These are phyloP conservation scores for Botrytis deweyae DNA, from an alignment of 2,329 filamentous ascomycete genomes.

Conservation along the genomic window DNA sequence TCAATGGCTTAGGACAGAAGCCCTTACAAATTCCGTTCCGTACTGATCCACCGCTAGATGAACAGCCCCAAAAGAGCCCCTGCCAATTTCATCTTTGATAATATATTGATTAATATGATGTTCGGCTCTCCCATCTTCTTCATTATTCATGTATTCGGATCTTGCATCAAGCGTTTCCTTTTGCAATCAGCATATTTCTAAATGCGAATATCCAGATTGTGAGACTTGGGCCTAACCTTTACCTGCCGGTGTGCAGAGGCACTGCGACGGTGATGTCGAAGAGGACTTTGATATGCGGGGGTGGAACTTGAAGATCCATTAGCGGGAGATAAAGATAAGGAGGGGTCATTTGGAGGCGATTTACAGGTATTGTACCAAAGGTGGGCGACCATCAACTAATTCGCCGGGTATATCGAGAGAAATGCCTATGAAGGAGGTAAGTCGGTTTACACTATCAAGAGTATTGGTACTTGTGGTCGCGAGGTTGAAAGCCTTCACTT, in stretches of 20 bases:
- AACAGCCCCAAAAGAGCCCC: slow-evolving; percentile 92
- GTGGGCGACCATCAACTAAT: slow-evolving; percentile 42
- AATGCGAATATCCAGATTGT: not conserved
- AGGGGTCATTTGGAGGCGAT: slow-evolving; percentile 17
- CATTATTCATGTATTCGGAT: slow-evolving; percentile 82
- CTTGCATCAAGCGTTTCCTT: slow-evolving; percentile 86
- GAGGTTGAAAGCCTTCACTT: slow-evolving; percentile 37
- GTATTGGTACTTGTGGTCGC: not conserved
- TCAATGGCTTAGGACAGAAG: not conserved
- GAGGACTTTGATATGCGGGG: slow-evolving; percentile 52
- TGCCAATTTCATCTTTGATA: slow-evolving; percentile 93
- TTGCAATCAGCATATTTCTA: slow-evolving; percentile 6
- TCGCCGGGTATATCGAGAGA: slow-evolving; percentile 46
- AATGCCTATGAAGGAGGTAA: slow-evolving; percentile 29
- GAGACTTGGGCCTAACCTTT: slow-evolving; percentile 42
- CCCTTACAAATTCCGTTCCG: slow-evolving; percentile 84
- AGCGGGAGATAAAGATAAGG: slow-evolving; percentile 20
- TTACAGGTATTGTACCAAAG: slow-evolving; percentile 39
- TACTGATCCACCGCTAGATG: slow-evolving; percentile 88
- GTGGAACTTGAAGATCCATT: slow-evolving; percentile 47
- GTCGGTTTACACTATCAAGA: not conserved
- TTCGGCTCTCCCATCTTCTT: slow-evolving; percentile 75
- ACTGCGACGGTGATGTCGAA: slow-evolving; percentile 62
- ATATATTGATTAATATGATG: slow-evolving; percentile 93
- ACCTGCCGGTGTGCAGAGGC: slow-evolving; percentile 60